Evolutionary conservation across 192 early-diverging fungal species (phyloP).

Genomic region (Haplosporangium gracile): DNA sequence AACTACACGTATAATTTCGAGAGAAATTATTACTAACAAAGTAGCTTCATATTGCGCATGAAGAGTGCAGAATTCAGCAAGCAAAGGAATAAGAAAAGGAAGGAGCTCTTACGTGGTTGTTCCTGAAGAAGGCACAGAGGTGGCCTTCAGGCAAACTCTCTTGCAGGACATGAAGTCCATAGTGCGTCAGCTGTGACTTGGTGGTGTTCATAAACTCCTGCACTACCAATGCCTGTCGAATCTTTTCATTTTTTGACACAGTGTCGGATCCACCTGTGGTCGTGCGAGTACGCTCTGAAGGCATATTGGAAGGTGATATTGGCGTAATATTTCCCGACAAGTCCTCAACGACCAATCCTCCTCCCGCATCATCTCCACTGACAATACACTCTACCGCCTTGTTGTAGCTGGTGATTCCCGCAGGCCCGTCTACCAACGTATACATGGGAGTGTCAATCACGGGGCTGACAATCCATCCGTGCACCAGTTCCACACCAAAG

Average conservation of each 20-base stretch:
- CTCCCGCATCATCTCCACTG: constrained; percentile 65
- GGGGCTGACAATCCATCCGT: constrained; percentile 91
- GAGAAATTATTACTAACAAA: not conserved
- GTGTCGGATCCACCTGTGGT: constrained; percentile 13
- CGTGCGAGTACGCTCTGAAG: not conserved
- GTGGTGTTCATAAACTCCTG: constrained; percentile 80
- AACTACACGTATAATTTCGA: constrained; percentile 61
- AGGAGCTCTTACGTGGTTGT: constrained; percentile 80
- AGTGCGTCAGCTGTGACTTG: constrained; percentile 87
- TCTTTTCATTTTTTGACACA: constrained; percentile 15
- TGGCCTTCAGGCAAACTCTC: constrained; percentile 68
- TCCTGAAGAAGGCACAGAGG: constrained; percentile 89
- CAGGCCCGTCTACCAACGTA: constrained; percentile 62
- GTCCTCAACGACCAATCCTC: constrained; percentile 57
- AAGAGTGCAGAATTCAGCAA: not conserved
- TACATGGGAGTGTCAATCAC: constrained; percentile 67
- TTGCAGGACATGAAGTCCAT: constrained; percentile 79
- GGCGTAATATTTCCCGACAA: constrained; percentile 21
- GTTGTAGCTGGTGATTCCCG: constrained; percentile 75
- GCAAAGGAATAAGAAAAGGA: not conserved
- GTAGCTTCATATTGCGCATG: not conserved
- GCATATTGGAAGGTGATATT: constrained; percentile 13
- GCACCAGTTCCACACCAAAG: constrained; percentile 85
- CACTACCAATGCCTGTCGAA: constrained; percentile 65
- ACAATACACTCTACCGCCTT: constrained; percentile 83